Base-by-base conservation (phyloP, 257 asterid genomes). In the Fraxinus quadrangulata region DNA sequence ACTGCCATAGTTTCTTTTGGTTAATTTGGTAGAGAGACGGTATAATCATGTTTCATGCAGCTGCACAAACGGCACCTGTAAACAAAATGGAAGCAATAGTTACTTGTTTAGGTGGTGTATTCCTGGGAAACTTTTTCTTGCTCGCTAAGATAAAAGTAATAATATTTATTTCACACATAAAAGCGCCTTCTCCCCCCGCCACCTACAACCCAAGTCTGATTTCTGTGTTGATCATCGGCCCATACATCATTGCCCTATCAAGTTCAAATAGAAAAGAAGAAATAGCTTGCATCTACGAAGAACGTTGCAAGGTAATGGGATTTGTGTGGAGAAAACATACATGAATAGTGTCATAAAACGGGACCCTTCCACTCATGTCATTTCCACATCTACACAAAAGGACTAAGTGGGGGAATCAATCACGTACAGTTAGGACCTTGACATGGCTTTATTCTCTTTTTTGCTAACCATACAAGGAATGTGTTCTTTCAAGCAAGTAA, bases 41-140 rank as follows among this genome's bases (percentile, higher is more conserved):
- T 63, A 24, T 33, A 42, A 51, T 87, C 84, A 85, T 14, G 56
- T 12, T 47, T 47, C 59, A 47, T 14, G 84, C 85, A 34, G 92
- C 84, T n/a, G 91, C 88, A 68, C 92, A 89, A 45, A 89, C 77
- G 70, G 91, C 89, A 36, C 89, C 91, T 89, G 89, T 30, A 73
- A 77, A 72, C 72, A 68, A 12, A 70, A 36, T 37, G 26, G 34
- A 56, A 36, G 26, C 61, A 69, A 67, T 9, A 65, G 77, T 34
- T 56, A 67, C 11, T 63, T 5, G 66, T 47, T 75, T 45, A 71
- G 39, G 6, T 28, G 26, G n/a, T n/a, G 28, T 10, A 23, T 34
- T 71, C 67, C 12, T 12, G 6, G n/a, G 6, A 16, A 59, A 72
- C n/a, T n/a, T 2, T 19, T 42, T 28, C 17, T 12, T n/a, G 28